Percentiles rank a stretch among this genome's conserved stretches.
Evolutionary conservation across 2,329 filamentous ascomycete genomes (phyloP).

Genomic region (Hypoxylon sp.): DNA sequence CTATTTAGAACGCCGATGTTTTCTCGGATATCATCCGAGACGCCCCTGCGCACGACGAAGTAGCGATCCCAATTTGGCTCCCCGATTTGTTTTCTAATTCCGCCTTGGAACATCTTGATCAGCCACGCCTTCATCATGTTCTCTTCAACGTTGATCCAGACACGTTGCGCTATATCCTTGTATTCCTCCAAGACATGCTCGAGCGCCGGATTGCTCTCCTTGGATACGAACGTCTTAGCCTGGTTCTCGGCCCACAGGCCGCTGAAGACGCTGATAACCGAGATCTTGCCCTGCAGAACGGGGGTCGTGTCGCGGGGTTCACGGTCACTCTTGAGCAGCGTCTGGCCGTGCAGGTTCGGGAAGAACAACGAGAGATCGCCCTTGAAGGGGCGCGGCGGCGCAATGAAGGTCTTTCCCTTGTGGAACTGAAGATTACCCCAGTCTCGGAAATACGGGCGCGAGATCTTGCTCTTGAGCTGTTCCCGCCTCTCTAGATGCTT

Average conservation of each 20-base stretch:
- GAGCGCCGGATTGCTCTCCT: slow-evolving; percentile 75
- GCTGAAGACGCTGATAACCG: slow-evolving; percentile 84
- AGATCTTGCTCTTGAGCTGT: slow-evolving; percentile 81
- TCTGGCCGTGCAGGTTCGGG: slow-evolving; percentile 88
- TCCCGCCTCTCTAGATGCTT: slow-evolving; percentile 83
- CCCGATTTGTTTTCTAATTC: slow-evolving; percentile 62
- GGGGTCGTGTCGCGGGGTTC: slow-evolving; percentile 77
- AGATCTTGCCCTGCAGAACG: slow-evolving; percentile 77
- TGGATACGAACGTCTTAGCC: slow-evolving; percentile 75
- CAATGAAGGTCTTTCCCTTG: slow-evolving; percentile 91
- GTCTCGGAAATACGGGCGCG: slow-evolving; percentile 94
- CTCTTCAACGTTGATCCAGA: slow-evolving; percentile 91
- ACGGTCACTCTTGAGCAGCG: slow-evolving; percentile 70
- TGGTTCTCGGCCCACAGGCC: slow-evolving; percentile 89
- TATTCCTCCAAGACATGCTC: slow-evolving; percentile 68
- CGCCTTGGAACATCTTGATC: slow-evolving; percentile 66
- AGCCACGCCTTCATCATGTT: slow-evolving; percentile 75
- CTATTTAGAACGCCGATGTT: slow-evolving; percentile 81
- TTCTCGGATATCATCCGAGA: slow-evolving; percentile 72
- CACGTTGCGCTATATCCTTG: slow-evolving; percentile 72
- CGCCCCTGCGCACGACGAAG: slow-evolving; percentile 69
- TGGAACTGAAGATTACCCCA: slow-evolving; percentile 86
- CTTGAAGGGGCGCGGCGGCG: slow-evolving; percentile 86
- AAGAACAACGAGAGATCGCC: slow-evolving; percentile 88
- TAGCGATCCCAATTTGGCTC: slow-evolving; percentile 69